Base-by-base conservation (phyloP, 2,329 filamentous ascomycete genomes). In the Cryphonectria naterciae region DNA sequence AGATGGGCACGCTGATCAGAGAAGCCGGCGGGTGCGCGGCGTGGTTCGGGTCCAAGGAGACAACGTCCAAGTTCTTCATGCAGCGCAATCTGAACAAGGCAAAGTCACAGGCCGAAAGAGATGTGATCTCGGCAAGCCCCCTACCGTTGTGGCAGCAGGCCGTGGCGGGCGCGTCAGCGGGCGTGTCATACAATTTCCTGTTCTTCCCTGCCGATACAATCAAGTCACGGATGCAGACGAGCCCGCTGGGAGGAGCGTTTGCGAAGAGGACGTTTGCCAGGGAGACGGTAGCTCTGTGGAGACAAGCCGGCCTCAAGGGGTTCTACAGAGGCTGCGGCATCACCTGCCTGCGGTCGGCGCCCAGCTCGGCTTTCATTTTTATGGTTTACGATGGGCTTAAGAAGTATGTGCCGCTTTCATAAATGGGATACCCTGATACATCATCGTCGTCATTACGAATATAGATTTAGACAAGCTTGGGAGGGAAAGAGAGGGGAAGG, bases 121-220 rank as follows among this genome's bases (percentile, higher is more conserved):
- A 82, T 73, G 78, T 76, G 2, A 78, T 86, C 22, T 76, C 80
- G 3, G 80, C 85, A 5, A 83, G 87, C 64, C 85, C 89, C 0
- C 83, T 98, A 13, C 92, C 93, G 6, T 81, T 98, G 6, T 93
- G 92, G 86, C 94, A 98, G 81, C 94, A 97, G 80, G 93, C 97
- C 78, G 79, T 93, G 28, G 93, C 95, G 1, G 95, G 95, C 58
- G 95, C 95, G 2, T 89, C 91, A 10, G 96, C 95, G 4, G 96
- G 96, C 68, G 93, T 98, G 83, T 91, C 90, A 49, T 99, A 99
- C 83, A 99, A 99, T 80, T 98, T 98, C 79, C 83, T 97, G 32
- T 98, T 98, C 85, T 99, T 96, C 80, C 96, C 96, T 0, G 96
- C 96, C 65, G 96, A 99, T 80, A 99, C 96, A 0, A 92, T 99